phyloP scores from a whole-genome alignment of 805 yeast species.

The Candida piceae region DNA sequence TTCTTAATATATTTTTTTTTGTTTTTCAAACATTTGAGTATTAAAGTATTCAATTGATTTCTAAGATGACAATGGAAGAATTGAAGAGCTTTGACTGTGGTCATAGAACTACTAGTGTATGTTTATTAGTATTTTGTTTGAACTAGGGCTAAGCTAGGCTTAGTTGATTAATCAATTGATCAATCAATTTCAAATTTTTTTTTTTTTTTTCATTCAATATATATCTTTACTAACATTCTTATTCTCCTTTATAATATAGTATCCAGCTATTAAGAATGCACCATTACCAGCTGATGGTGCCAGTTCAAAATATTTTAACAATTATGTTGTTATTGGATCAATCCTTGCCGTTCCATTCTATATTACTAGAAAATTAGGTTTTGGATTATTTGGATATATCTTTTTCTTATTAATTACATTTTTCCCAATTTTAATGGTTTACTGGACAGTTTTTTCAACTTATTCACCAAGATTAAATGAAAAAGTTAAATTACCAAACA shows the following conservation, averaged over 20 bases:
- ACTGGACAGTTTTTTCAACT: slow-evolving; percentile 75
- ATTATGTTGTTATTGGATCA: slow-evolving; percentile 45
- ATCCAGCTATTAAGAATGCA: slow-evolving; percentile 77
- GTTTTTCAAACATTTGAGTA: no score
- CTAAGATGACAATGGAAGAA: slow-evolving; percentile 16
- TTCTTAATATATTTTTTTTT: no score
- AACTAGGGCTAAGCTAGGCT: no score
- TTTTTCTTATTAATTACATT: slow-evolving; percentile 51
- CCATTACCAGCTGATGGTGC: slow-evolving; percentile 92
- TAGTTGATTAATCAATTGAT: no score
- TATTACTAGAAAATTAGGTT: slow-evolving; percentile 59
- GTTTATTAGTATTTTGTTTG: no score
- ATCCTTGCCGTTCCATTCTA: slow-evolving; percentile 57
- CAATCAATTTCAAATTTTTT: slow-evolving; percentile 2
- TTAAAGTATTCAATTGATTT: no score
- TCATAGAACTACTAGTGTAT: slow-evolving; percentile 42
- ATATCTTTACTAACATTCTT: not conserved
- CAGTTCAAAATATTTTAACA: slow-evolving; percentile 71
- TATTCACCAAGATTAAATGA: slow-evolving; percentile 79
- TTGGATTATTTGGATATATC: slow-evolving; percentile 63
- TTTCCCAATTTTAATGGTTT: slow-evolving; percentile 72
- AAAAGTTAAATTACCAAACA: slow-evolving; percentile 68
- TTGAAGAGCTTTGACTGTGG: slow-evolving; percentile 38
- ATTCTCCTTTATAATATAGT: slow-evolving; percentile 23
- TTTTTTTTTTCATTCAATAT: not conserved